Percentiles rank a stretch among this genome's conserved stretches.
Evolutionary conservation across 2,329 filamentous ascomycete species (phyloP).

Genomic region (Neonectria punicea): DNA sequence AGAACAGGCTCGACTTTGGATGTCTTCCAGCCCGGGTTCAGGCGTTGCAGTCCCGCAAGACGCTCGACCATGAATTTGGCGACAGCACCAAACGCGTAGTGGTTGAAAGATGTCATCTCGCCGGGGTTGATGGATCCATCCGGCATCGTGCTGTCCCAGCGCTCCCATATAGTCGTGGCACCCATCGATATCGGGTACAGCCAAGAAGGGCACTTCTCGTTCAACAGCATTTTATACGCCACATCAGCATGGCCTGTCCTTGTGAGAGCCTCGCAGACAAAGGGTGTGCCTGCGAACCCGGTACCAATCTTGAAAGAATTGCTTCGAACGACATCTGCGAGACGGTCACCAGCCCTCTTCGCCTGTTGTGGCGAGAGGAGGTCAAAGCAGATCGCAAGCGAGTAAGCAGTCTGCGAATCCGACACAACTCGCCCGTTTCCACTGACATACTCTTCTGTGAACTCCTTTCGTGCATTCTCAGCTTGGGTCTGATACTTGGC

Average conservation of each 20-base stretch:
- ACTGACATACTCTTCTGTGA: constrained; percentile 36
- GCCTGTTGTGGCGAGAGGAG: constrained; percentile 23
- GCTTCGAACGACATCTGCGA: constrained; percentile 30
- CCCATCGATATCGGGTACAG: constrained; percentile 52
- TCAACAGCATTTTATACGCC: constrained; percentile 51
- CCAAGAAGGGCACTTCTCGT: constrained; percentile 51
- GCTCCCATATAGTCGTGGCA: constrained; percentile 55
- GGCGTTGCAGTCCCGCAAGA: constrained; percentile 35
- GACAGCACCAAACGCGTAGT: constrained; percentile 54
- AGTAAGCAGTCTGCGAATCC: constrained; percentile 38
- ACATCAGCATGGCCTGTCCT: constrained; percentile 32
- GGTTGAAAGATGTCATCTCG: constrained; percentile 55
- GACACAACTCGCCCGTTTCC: constrained; percentile 34
- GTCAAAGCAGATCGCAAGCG: constrained; percentile 37
- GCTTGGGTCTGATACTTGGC: constrained; percentile 28
- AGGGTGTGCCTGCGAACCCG: constrained; percentile 53
- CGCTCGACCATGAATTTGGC: constrained; percentile 50
- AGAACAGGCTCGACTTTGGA: constrained; percentile 30
- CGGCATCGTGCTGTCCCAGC: constrained; percentile 53
- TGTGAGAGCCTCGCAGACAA: constrained; percentile 36
- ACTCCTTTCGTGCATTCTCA: constrained; percentile 26
- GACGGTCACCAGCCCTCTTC: constrained; percentile 23
- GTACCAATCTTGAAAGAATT: constrained; percentile 37
- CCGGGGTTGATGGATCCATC: constrained; percentile 52
- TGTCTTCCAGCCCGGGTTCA: constrained; percentile 42